These are phyloP conservation scores for Dryas octopetala DNA, from an alignment of 306 rosid genomes.

Conservation along the genomic window DNA sequence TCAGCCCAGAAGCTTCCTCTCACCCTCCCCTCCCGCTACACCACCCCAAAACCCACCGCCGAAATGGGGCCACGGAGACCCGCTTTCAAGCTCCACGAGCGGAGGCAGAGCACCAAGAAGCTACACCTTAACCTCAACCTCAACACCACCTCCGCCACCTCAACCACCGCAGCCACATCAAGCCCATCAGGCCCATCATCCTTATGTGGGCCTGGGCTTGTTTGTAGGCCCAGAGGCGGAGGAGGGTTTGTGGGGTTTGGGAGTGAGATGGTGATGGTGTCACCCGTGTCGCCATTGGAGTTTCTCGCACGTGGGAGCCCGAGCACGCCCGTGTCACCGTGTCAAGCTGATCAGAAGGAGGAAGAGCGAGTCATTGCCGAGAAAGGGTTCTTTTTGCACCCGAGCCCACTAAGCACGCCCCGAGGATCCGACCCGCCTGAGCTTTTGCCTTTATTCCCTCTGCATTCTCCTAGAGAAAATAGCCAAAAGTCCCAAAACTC, in stretches of 20 bases:
- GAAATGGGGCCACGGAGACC: conserved; percentile 53
- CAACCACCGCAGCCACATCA: background rate
- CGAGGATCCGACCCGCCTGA: conserved; percentile 63
- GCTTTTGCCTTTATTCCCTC: conserved; percentile 73
- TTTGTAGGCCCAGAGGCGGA: background rate
- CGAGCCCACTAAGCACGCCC: conserved; percentile 55
- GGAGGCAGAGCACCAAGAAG: conserved; percentile 61
- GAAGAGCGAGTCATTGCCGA: conserved; percentile 61
- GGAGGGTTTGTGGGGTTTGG: conserved; percentile 9
- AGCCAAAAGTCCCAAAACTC: conserved; percentile 1
- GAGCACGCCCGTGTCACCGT: conserved; percentile 47
- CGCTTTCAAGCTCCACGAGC: conserved; percentile 79
- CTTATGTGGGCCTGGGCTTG: conserved; percentile 5
- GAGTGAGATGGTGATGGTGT: conserved; percentile 33
- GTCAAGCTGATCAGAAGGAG: conserved; percentile 31
- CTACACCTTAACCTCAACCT: conserved; percentile 55
- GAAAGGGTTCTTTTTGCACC: conserved; percentile 78
- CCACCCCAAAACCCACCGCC: conserved; percentile 36
- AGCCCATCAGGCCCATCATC: conserved; percentile 4
- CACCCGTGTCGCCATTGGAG: conserved; percentile 85
- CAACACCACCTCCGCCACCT: background rate
- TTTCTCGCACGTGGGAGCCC: conserved; percentile 65
- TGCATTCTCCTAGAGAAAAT: conserved; percentile 58
- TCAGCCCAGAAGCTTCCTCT: conserved; percentile 60
- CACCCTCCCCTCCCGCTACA: conserved; percentile 47